Percentiles rank a stretch among this genome's conserved stretches.
Evolutionary conservation across 129 eudicot species (phyloP).

Genomic region (Erigeron canadensis): DNA sequence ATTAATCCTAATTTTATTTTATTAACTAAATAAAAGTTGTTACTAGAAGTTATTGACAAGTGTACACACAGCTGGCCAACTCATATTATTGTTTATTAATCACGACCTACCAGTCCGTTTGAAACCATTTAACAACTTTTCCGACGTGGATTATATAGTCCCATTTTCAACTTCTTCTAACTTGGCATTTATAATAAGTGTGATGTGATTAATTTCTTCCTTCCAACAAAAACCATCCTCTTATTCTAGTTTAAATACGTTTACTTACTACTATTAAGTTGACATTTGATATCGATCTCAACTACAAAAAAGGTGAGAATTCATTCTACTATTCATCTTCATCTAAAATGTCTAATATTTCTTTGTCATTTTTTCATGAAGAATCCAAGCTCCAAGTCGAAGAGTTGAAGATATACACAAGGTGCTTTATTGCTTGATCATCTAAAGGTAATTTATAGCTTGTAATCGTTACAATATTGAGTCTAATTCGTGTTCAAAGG

Average conservation of each 20-base stretch:
- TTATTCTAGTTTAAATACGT: no score
- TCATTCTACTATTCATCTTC: background rate
- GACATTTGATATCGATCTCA: background rate
- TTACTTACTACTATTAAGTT: background rate
- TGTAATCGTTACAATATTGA: background rate
- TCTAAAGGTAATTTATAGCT: constrained; percentile 8
- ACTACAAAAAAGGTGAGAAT: background rate
- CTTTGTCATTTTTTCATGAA: constrained; percentile 7
- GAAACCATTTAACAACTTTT: constrained; percentile 4
- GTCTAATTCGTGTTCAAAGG: background rate
- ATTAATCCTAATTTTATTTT: background rate
- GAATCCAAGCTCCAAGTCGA: constrained; percentile 7
- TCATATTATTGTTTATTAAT: constrained; percentile 17
- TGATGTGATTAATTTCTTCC: background rate
- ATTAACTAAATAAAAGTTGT: background rate
- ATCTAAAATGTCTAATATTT: constrained; percentile 2
- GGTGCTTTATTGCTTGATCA: background rate
- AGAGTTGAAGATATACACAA: background rate
- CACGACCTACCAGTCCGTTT: constrained; percentile 17
- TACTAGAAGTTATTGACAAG: constrained; percentile 14
- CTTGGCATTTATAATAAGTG: background rate
- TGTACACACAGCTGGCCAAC: constrained; percentile 22
- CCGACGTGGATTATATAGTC: constrained; percentile 20
- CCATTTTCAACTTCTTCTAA: background rate
- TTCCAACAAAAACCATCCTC: background rate